Conservation (phyloP, 352 stramenopile species). For the Globisporangium nagaii region DNA sequence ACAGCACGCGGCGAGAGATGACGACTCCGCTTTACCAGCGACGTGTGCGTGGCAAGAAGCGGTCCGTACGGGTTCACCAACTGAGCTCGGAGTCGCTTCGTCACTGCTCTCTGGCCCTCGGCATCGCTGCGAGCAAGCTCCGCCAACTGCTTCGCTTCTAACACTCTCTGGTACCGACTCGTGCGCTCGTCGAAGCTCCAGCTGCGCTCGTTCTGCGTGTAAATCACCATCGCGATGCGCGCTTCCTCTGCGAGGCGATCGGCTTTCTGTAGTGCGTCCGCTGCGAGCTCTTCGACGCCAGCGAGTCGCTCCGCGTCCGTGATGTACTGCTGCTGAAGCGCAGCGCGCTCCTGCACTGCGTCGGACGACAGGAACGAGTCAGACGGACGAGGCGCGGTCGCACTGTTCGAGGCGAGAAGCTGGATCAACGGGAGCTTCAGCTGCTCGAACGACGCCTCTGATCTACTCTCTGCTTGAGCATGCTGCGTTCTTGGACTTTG, state of each 20-base stretch:
- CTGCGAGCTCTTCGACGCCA: slow-evolving; percentile 23
- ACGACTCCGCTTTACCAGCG: neutral
- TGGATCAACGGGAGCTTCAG: slow-evolving; percentile 32
- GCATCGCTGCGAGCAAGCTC: slow-evolving; percentile 35
- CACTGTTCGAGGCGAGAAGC: slow-evolving; percentile 17
- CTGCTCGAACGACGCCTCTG: slow-evolving; percentile 1
- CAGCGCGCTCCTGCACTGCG: slow-evolving; percentile 27
- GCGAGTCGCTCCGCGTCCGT: slow-evolving; percentile 22
- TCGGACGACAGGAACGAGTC: slow-evolving; percentile 29
- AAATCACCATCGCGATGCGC: slow-evolving; percentile 52
- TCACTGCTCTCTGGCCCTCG: slow-evolving; percentile 26
- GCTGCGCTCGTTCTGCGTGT: slow-evolving; percentile 44
- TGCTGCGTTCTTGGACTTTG: too few relatives aligned
- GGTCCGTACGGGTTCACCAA: slow-evolving; percentile 39
- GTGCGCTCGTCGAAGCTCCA: slow-evolving; percentile 66
- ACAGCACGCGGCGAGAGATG: neutral
- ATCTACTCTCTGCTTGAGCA: neutral
- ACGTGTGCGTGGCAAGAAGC: slow-evolving; percentile 3
- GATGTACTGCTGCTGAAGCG: slow-evolving; percentile 22
- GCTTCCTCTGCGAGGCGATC: slow-evolving; percentile 52
- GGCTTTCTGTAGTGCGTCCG: slow-evolving; percentile 25
- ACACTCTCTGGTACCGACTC: slow-evolving; percentile 39
- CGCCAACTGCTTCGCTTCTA: slow-evolving; percentile 46
- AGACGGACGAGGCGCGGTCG: slow-evolving; percentile 10
- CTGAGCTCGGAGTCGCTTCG: slow-evolving; percentile 21